phyloP scores from a whole-genome alignment of 805 yeast genomes.

The Lipomyces lipofer region DNA sequence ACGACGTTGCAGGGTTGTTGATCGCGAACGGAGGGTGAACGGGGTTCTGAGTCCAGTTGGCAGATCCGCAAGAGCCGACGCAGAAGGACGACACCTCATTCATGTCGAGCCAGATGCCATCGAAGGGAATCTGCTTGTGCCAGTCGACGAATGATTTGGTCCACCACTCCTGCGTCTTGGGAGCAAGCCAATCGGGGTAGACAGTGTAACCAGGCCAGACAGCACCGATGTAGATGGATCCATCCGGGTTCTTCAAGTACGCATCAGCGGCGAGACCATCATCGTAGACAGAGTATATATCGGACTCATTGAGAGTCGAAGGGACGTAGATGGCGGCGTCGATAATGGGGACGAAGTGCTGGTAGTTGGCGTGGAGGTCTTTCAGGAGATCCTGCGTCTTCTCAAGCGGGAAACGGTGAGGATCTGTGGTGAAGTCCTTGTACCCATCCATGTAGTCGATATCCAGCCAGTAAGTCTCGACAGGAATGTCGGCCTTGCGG shows the following conservation, averaged over 20 bases:
- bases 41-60: slow-evolving; percentile 3
- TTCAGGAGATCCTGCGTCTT: slow-evolving; percentile 56
- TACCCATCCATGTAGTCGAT: slow-evolving; percentile 74
- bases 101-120: slow-evolving; percentile 74
- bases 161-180: slow-evolving; percentile 33
- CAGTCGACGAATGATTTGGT: slow-evolving; percentile 33
- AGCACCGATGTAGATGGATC: slow-evolving; percentile 39
- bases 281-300: slow-evolving; percentile 8
- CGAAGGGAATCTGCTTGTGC: slow-evolving; percentile 29
- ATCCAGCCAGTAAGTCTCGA: slow-evolving; percentile 81
- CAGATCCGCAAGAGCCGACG: slow-evolving; percentile 40
- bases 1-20: slow-evolving; percentile 1
- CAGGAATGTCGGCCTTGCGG: slow-evolving; percentile 66
- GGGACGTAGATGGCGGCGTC: slow-evolving; percentile 19
- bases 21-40: slow-evolving; percentile 7
- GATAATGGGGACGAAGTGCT: slow-evolving; percentile 19
- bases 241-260: slow-evolving; percentile 21
- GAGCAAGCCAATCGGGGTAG: slow-evolving; percentile 39
- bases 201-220: slow-evolving; percentile 42
- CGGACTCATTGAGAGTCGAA: slow-evolving; percentile 8
- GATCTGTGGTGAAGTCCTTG: slow-evolving; percentile 79
- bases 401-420: slow-evolving; percentile 62
- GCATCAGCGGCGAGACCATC: slow-evolving; percentile 10
- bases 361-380: slow-evolving; percentile 58
- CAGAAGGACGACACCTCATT: slow-evolving; percentile 46